A percentile compares a stretch with the other conserved stretches of the same genome.
phyloP scores from a whole-genome alignment of 2,329 filamentous ascomycete species.

The Lecanicillium sp. region DNA sequence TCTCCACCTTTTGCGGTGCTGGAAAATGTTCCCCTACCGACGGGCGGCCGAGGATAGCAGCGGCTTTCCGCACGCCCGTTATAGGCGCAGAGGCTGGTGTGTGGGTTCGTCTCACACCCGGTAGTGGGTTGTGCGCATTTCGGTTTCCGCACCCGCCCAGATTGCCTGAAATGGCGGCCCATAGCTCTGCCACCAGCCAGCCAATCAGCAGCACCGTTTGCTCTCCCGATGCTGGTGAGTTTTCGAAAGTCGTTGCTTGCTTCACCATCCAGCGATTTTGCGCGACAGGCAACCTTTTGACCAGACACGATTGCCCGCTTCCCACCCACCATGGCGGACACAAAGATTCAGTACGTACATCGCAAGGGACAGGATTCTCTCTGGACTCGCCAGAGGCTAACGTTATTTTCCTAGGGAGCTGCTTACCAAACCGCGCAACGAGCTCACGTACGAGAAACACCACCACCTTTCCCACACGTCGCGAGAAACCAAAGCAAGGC shows the following conservation, averaged over 20 bases:
- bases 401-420: constrained; percentile 57
- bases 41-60: constrained; percentile 15
- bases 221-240: constrained; percentile 5
- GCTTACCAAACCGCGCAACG: constrained; percentile 77
- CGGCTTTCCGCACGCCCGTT: constrained; percentile 4
- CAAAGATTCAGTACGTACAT: constrained; percentile 61
- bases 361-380: not conserved
- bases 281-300: constrained; percentile 8
- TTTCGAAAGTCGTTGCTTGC: constrained; percentile 5
- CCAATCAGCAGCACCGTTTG: constrained; percentile 3
- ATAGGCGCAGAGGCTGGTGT: not conserved
- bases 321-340: constrained; percentile 47
- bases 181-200: not conserved
- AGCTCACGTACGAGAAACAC: constrained; percentile 71
- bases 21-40: constrained; percentile 16
- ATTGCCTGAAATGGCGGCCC: too few relatives aligned
- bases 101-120: too few relatives aligned
- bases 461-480: constrained; percentile 11
- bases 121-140: too few relatives aligned
- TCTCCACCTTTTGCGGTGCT: constrained; percentile 6
- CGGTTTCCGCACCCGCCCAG: too few relatives aligned
- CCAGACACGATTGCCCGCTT: not conserved
- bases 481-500: not conserved
- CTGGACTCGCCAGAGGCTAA: constrained; percentile 17
- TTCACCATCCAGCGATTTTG: constrained; percentile 20